These are phyloP conservation scores for Stagonosporopsis rhizophila DNA, from an alignment of 2,329 filamentous ascomycete species.

Conservation along the genomic window DNA sequence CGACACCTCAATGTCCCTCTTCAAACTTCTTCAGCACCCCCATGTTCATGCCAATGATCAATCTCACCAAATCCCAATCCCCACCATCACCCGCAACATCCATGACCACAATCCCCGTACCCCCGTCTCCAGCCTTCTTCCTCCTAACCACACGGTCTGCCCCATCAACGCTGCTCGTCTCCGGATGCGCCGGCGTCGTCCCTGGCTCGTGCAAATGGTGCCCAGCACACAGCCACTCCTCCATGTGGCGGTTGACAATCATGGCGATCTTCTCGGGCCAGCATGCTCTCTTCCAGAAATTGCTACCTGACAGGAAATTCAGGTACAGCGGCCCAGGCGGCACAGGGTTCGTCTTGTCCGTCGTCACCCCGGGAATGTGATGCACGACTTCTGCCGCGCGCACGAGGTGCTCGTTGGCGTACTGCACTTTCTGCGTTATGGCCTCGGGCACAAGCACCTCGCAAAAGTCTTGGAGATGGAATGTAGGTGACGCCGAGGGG, in stretches of 20 bases:
- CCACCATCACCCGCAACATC: constrained; percentile 90
- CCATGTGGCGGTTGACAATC: constrained; percentile 81
- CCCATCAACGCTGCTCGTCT: constrained; percentile 23
- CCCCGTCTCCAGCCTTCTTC: constrained; percentile 65
- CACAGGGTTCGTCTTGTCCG: constrained; percentile 49
- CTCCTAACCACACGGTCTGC: constrained; percentile 38
- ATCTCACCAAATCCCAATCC: constrained; percentile 89
- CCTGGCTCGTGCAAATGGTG: constrained; percentile 51
- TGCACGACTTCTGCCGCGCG: constrained; percentile 60
- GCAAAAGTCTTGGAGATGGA: constrained; percentile 95
- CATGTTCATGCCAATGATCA: constrained; percentile 91
- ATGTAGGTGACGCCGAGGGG: constrained; percentile 59
- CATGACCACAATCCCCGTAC: constrained; percentile 86
- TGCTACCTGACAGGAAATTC: constrained; percentile 90
- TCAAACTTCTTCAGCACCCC: constrained; percentile 50
- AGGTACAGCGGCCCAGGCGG: constrained; percentile 73
- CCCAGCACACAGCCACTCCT: constrained; percentile 63
- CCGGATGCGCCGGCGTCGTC: constrained; percentile 17
- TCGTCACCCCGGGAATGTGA: constrained; percentile 51
- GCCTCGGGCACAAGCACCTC: constrained; percentile 77
- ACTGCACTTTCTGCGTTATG: constrained; percentile 81
- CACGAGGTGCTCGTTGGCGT: constrained; percentile 76
- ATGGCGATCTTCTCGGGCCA: constrained; percentile 94
- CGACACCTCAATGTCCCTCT: neutral
- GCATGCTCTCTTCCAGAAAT: constrained; percentile 90